These are phyloP conservation scores for Yamagishiella unicocca DNA, from an alignment of 139 green algal species.

Conservation along the genomic window DNA sequence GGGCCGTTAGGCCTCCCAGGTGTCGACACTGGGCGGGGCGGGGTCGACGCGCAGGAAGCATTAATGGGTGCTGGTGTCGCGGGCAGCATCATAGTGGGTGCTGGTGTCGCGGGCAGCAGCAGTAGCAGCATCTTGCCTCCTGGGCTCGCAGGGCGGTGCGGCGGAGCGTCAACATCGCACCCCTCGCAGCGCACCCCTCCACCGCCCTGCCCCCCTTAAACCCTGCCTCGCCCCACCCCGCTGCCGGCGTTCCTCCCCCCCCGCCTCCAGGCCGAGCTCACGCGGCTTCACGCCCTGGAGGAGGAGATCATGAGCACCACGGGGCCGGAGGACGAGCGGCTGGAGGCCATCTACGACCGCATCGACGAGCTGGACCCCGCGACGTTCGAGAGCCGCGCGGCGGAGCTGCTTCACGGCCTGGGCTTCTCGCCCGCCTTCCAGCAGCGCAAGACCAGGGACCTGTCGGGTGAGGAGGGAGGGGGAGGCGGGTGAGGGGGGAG, in stretches of 20 bases:
- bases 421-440: slow-evolving; percentile 81
- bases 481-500: not conserved
- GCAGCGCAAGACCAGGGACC: slow-evolving; percentile 38
- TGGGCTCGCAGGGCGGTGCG: too few relatives aligned
- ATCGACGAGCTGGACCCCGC: slow-evolving; percentile 79
- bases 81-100: too few relatives aligned
- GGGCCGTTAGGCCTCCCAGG: too few relatives aligned
- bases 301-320: slow-evolving; percentile 66
- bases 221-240: too few relatives aligned
- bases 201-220: too few relatives aligned
- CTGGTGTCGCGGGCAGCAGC: too few relatives aligned
- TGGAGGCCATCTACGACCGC: slow-evolving; percentile 71
- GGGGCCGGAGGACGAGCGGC: slow-evolving; percentile 73
- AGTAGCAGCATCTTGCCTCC: too few relatives aligned
- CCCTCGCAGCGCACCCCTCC: too few relatives aligned
- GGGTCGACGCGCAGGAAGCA: too few relatives aligned
- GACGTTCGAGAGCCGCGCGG: slow-evolving; percentile 72
- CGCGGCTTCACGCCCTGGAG: slow-evolving; percentile 63
- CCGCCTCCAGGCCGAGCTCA: slow-evolving; percentile 52
- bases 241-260: not conserved
- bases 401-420: slow-evolving; percentile 83
- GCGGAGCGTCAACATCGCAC: too few relatives aligned
- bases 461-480: not conserved
- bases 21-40: too few relatives aligned
- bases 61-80: too few relatives aligned